Evolutionary conservation across 2,329 filamentous ascomycete species (phyloP).

Genomic region (Ophiocordyceps camponoti-leonardi): DNA sequence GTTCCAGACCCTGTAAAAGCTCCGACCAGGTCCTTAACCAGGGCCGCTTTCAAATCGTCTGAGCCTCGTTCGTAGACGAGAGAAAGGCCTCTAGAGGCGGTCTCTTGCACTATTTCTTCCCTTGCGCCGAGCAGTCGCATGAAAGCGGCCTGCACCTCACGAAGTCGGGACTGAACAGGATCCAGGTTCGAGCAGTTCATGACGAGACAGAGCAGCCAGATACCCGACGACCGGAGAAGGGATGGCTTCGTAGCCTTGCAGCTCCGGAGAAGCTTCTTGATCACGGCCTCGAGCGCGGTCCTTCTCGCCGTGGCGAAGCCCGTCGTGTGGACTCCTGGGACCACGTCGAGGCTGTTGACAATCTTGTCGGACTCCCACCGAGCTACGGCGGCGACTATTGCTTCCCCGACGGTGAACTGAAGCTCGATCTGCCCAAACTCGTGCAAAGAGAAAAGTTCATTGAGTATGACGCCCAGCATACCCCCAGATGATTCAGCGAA

Average conservation of each 20-base stretch:
- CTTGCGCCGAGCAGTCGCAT: slow-evolving; percentile 73
- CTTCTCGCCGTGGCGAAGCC: slow-evolving; percentile 19
- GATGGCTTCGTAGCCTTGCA: slow-evolving; percentile 78
- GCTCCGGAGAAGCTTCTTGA: slow-evolving; percentile 59
- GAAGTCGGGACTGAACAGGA: slow-evolving; percentile 55
- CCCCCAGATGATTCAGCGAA: slow-evolving; percentile 11
- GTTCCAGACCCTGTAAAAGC: slow-evolving; percentile 69
- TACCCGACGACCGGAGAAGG: slow-evolving; percentile 77
- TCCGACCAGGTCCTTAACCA: slow-evolving; percentile 75
- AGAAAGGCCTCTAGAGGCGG: slow-evolving; percentile 77
- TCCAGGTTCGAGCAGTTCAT: slow-evolving; percentile 73
- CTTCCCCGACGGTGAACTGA: slow-evolving; percentile 82
- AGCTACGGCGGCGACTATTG: slow-evolving; percentile 58
- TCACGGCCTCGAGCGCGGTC: slow-evolving; percentile 30
- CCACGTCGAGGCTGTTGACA: slow-evolving; percentile 51
- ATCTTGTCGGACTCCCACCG: slow-evolving; percentile 56
- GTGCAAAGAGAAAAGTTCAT: slow-evolving; percentile 57
- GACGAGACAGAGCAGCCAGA: slow-evolving; percentile 85
- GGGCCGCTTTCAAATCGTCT: slow-evolving; percentile 56
- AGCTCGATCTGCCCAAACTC: slow-evolving; percentile 75
- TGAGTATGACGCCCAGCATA: slow-evolving; percentile 37
- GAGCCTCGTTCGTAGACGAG: slow-evolving; percentile 90
- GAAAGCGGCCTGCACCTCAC: slow-evolving; percentile 73
- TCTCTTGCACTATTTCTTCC: slow-evolving; percentile 91
- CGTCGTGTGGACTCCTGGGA: slow-evolving; percentile 23